Conservation (phyloP, 768 basidiomycete species). For the Cystobasidiopsis lactophilus region DNA sequence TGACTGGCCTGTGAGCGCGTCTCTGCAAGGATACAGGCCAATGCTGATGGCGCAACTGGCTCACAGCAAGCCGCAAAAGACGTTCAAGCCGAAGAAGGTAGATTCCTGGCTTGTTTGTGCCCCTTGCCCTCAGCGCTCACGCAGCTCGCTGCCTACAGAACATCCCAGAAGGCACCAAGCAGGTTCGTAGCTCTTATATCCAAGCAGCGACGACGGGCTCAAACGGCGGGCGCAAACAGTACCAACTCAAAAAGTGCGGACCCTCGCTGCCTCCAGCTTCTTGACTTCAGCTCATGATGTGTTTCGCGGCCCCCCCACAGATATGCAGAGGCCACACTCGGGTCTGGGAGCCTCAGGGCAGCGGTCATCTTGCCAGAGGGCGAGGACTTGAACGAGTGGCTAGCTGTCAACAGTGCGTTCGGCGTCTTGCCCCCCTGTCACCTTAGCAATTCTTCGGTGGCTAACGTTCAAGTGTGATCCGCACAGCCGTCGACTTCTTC, state of each 20-base stretch:
- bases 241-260: conserved; percentile 71
- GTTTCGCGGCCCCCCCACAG: not conserved
- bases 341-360: conserved; percentile 78
- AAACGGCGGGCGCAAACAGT: conserved; percentile 35
- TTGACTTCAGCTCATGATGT: not conserved
- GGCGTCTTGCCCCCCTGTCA: no score
- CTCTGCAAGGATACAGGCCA: not conserved
- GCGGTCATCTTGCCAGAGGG: conserved; percentile 91
- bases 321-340: conserved; percentile 77
- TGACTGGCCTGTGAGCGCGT: not conserved
- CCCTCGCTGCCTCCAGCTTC: not conserved
- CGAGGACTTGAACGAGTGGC: conserved; percentile 93
- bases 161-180: conserved; percentile 62
- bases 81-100: not conserved
- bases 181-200: not conserved
- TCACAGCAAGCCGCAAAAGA: not conserved
- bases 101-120: no score
- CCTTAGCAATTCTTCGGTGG: not conserved
- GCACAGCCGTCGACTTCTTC: conserved; percentile 89
- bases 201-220: not conserved
- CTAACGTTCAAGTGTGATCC: not conserved
- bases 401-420: conserved; percentile 86
- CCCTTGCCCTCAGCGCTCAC: no score
- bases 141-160: no score
- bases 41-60: not conserved